Conservation (phyloP, 805 yeast species). For the Lipomyces sp. region DNA sequence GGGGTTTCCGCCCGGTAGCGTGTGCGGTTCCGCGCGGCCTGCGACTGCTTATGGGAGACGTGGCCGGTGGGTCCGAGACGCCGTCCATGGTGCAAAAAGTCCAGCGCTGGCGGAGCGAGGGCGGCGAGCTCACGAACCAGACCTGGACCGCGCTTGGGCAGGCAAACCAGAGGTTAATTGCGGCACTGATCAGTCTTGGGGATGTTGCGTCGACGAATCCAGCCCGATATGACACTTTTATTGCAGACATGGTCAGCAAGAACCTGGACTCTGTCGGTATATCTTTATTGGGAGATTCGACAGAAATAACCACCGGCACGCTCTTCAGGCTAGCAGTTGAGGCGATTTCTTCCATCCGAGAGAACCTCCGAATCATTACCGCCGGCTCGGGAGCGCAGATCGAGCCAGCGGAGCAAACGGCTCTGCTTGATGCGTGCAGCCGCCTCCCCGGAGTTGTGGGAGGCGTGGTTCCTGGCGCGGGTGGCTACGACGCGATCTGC, state of each 20-base stretch:
- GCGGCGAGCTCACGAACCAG: slow-evolving; percentile 39
- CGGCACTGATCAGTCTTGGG: slow-evolving; percentile 45
- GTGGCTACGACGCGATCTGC: slow-evolving; percentile 92
- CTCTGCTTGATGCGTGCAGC: slow-evolving; percentile 57
- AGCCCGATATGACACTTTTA: slow-evolving; percentile 38
- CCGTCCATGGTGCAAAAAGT: slow-evolving; percentile 83
- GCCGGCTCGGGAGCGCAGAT: slow-evolving; percentile 71
- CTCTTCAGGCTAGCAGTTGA: slow-evolving; percentile 9
- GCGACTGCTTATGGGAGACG: slow-evolving; percentile 85
- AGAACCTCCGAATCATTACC: slow-evolving; percentile 59
- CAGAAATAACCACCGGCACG: not conserved
- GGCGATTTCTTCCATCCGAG: slow-evolving; percentile 46
- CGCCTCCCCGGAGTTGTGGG: slow-evolving; percentile 73
- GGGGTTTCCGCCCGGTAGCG: slow-evolving; percentile 58
- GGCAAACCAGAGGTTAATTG: slow-evolving; percentile 58
- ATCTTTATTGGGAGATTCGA: not conserved
- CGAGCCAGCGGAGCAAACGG: slow-evolving; percentile 78
- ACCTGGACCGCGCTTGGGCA: slow-evolving; percentile 56
- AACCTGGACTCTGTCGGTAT: slow-evolving; percentile 3
- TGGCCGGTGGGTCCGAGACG: slow-evolving; percentile 88
- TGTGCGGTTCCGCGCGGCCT: slow-evolving; percentile 68
- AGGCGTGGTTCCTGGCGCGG: slow-evolving; percentile 99
- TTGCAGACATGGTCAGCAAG: slow-evolving; percentile 11
- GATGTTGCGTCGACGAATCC: slow-evolving; percentile 37
- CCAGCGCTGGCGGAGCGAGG: slow-evolving; percentile 57